Base-by-base conservation (phyloP, 2,329 filamentous ascomycete species). In the Hypoxylon sp. region DNA sequence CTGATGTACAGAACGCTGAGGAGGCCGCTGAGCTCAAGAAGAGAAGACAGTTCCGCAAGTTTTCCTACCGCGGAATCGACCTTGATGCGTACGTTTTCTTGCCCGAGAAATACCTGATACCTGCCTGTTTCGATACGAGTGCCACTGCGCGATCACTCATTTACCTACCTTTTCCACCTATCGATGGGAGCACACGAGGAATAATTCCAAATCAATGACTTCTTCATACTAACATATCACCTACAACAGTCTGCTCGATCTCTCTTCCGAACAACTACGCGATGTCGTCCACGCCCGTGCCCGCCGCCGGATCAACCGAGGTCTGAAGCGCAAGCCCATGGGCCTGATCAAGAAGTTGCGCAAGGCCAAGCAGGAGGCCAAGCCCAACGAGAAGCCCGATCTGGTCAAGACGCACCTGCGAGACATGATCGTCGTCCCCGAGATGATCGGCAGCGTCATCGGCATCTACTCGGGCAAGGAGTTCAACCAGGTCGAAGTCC, bases 401-500 rank as follows among this genome's bases (percentile, higher is more conserved):
- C 87, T 95, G 76, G 94, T 98, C 86, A 97, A 97, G 90, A 99
- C 94, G 66, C 94, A 99, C 81, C 90, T 99, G 76, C 93, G 94
- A 82, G 90, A 99, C 86, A 99, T 99, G 95, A 97, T 99, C 80
- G 89, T 99, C 78, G 95, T 99, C 73, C 95, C 95, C 75, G 95
- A 99, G 88, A 98, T 99, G 95, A 99, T 99, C 78, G 95, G 95
- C 75, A 91, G 86, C 81, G 94, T 99, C 75, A 90, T 99, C 75
- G 95, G 93, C 79, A 95, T 99, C 86, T 99, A 99, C 91, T 97
- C 92, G 71, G 95, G 95, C 79, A 99, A 99, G 90, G 93, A 98
- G 83, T 99, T 99, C 91, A 99, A 99, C 90, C 94, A 97, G 88
- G 93, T 99, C 74, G 95, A 99, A 83, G 95, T 99, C 85, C 97